Base-by-base conservation (phyloP, 352 stramenopile species). In the Phytopythium boreale region DNA sequence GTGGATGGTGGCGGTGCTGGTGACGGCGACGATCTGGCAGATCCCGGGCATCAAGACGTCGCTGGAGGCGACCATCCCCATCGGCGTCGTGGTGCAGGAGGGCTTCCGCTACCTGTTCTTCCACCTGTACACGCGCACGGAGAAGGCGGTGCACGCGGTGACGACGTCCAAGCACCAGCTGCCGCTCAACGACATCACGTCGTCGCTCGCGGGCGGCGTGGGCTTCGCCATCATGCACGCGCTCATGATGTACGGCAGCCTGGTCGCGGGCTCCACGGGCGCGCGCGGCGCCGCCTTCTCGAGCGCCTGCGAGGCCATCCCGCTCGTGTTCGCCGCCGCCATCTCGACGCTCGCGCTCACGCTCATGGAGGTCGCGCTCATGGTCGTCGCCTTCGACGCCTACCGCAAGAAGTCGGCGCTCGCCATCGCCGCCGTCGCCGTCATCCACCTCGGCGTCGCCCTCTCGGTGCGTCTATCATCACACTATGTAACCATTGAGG, bases 101-200 rank as follows among this genome's bases (percentile, higher is more conserved):
- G 56, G 66, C 52, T 89, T 88, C 58, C 87, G 87, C 39, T 58
- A 80, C 43, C 62, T 82, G 31, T 93, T 92, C 73, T 95, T 91
- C 69, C 61, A 78, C 51, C 67, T 90, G 53, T 95, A 95, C 74
- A 84, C 84, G 39, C 80, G 80, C 65, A 91, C 78, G 19, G 87
- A 94, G 63, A 59, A 63, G 46, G 84, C 84, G 8, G 84, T 95
- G 9, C 84, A 88, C 52, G 83, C 87, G 20, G 84, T 95, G 63
- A 89, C 85, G 3, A 91, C 83, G 34, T 77, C 81, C 17, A 74
- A 81, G 66, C 80, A 93, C 66, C 82, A 93, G 62, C 72, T 95
- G 56, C 87, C 87, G 50, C 80, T 95, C 31, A 93, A 95, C 64
- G 87, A 95, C 64, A 65, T 92, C 59, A 95, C 87, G 61, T 93